Evolutionary conservation across 805 yeast genomes (phyloP).

Genomic region (Kluyveromyces wickerhamii): DNA sequence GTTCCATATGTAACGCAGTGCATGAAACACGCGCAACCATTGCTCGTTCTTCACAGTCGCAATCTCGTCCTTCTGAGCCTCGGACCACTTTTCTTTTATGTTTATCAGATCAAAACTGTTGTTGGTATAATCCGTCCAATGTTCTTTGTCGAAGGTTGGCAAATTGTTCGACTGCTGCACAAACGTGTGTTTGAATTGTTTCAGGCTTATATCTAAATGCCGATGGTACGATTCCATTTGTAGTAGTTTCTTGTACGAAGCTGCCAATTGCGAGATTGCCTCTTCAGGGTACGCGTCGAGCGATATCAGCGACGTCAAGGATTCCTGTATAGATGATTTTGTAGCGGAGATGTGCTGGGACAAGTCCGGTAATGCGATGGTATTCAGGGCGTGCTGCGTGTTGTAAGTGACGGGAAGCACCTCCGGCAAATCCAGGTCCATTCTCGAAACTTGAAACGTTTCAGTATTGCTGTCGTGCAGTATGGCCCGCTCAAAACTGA

Average conservation of each 20-base stretch:
- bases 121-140: neutral
- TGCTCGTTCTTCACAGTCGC: conserved; percentile 5
- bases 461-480: too few relatives aligned
- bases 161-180: neutral
- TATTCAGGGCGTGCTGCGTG: neutral
- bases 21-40: conserved; percentile 26
- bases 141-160: conserved; percentile 1
- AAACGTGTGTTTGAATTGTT: neutral
- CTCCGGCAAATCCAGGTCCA: neutral
- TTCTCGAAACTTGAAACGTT: too few relatives aligned
- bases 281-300: neutral
- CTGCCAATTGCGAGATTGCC: neutral
- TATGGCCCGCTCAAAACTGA: too few relatives aligned
- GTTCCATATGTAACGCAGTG: conserved; percentile 40
- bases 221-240: neutral
- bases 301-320: neutral
- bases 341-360: conserved; percentile 2
- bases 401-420: conserved; percentile 1
- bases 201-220: neutral
- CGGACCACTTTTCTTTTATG: neutral
- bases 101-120: neutral
- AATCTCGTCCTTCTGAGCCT: conserved; percentile 9
- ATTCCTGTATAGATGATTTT: conserved; percentile 4
- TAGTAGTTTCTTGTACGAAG: conserved; percentile 1
- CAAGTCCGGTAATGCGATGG: conserved; percentile 1